phyloP scores from a whole-genome alignment of 202 grass and related monocot species.

The Elaeis oleifera region DNA sequence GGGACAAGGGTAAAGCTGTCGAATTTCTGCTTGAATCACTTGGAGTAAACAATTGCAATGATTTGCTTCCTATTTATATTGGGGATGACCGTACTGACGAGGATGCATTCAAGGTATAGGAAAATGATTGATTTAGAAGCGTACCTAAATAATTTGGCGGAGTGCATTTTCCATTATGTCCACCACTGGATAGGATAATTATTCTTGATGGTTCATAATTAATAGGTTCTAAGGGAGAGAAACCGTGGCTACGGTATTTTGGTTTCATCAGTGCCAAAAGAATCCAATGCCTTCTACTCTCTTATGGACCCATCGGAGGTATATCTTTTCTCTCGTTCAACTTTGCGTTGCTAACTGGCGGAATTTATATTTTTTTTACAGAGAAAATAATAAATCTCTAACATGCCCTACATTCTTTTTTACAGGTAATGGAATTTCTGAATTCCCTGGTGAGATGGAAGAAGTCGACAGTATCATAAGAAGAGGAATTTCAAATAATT shows the following conservation, averaged over 20 bases:
- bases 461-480: slow-evolving; percentile 29
- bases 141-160: no score
- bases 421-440: slow-evolving; percentile 73
- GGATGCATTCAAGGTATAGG: slow-evolving; percentile 81
- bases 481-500: neutral
- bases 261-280: slow-evolving; percentile 66
- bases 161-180: no score
- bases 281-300: slow-evolving; percentile 77
- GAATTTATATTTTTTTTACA: no score
- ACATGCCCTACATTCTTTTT: neutral
- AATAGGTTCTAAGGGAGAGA: slow-evolving; percentile 53
- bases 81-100: slow-evolving; percentile 90
- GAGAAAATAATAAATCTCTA: neutral
- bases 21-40: slow-evolving; percentile 83
- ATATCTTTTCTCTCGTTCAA: neutral
- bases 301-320: slow-evolving; percentile 86
- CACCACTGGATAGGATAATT: no score
- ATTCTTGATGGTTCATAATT: neutral
- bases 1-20: slow-evolving; percentile 96
- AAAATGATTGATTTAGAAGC: no score
- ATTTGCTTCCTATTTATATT: slow-evolving; percentile 81
- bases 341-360: no score
- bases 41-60: slow-evolving; percentile 30
- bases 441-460: slow-evolving; percentile 64
- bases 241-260: slow-evolving; percentile 68